Conservation (phyloP, 495 filamentous ascomycete genomes). For the Aspergillus carlsbadensis region DNA sequence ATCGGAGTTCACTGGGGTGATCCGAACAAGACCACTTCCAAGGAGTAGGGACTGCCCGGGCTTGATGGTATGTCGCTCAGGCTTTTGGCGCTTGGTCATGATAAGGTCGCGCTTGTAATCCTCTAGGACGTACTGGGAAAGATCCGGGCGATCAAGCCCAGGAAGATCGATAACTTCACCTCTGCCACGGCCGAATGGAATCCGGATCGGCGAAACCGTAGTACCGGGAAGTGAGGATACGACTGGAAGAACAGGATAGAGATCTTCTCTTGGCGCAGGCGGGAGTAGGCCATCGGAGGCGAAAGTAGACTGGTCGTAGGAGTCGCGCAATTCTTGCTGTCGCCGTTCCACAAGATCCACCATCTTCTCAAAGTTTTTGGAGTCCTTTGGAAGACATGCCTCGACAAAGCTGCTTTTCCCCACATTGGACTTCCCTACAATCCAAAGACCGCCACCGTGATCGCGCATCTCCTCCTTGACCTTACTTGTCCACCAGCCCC, state of each 20-base stretch:
- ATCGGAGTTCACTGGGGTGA: slow-evolving; percentile 69
- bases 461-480: slow-evolving; percentile 80
- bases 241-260: slow-evolving; percentile 76
- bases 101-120: slow-evolving; percentile 64
- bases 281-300: slow-evolving; percentile 59
- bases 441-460: slow-evolving; percentile 86
- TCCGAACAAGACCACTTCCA: slow-evolving; percentile 79
- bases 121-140: slow-evolving; percentile 65
- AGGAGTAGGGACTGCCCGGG: slow-evolving; percentile 81
- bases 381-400: slow-evolving; percentile 79
- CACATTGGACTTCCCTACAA: slow-evolving; percentile 97
- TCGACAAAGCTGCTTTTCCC: slow-evolving; percentile 93
- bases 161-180: slow-evolving; percentile 96
- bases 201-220: slow-evolving; percentile 88
- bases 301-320: slow-evolving; percentile 16
- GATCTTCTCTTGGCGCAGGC: slow-evolving; percentile 65
- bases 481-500: slow-evolving; percentile 83
- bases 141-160: slow-evolving; percentile 70
- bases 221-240: slow-evolving; percentile 88
- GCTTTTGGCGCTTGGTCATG: slow-evolving; percentile 69
- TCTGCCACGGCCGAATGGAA: slow-evolving; percentile 78
- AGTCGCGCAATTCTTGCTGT: slow-evolving; percentile 19
- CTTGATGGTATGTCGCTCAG: slow-evolving; percentile 68
- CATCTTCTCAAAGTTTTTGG: slow-evolving; percentile 46
- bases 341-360: slow-evolving; percentile 33